Conservation (phyloP, 441 rosid genomes). For the Croton laevigatus region DNA sequence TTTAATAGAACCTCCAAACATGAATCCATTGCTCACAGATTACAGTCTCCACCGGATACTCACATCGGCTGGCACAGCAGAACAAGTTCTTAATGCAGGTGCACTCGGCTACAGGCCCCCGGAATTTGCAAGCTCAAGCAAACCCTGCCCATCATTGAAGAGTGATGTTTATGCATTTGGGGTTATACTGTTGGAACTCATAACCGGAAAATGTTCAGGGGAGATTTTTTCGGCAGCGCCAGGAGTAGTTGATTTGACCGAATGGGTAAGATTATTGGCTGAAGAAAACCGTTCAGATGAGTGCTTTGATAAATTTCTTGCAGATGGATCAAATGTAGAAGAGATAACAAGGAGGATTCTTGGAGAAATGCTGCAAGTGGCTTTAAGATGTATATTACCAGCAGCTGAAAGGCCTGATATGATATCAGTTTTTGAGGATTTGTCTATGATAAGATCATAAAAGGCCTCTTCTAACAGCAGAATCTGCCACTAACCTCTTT, state of each 20-base stretch:
- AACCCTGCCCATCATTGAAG: slow-evolving; percentile 68
- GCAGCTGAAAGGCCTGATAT: slow-evolving; percentile 87
- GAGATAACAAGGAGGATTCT: slow-evolving; percentile 33
- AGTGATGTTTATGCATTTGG: slow-evolving; percentile 90
- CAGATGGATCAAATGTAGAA: slow-evolving; percentile 24
- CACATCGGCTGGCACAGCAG: slow-evolving; percentile 77
- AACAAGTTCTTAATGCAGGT: slow-evolving; percentile 77
- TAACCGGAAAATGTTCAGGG: slow-evolving; percentile 71
- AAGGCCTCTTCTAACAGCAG: slow-evolving; percentile 20
- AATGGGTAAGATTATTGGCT: slow-evolving; percentile 72
- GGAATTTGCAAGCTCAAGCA: slow-evolving; percentile 62
- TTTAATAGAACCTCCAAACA: slow-evolving; percentile 47
- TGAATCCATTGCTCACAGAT: slow-evolving; percentile 54
- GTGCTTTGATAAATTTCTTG: slow-evolving; percentile 61
- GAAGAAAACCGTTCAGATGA: slow-evolving; percentile 69
- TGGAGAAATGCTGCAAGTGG: slow-evolving; percentile 54
- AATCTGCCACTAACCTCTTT: slow-evolving; percentile 27
- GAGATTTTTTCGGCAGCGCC: slow-evolving; percentile 78
- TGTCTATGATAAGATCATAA: slow-evolving; percentile 32
- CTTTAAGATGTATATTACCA: slow-evolving; percentile 65
- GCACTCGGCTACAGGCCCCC: slow-evolving; percentile 93
- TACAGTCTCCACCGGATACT: slow-evolving; percentile 83
- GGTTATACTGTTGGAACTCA: slow-evolving; percentile 76
- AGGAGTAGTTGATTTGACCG: slow-evolving; percentile 79
- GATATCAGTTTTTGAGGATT: slow-evolving; percentile 58